phyloP scores from a whole-genome alignment of 805 yeast species.

The Sugiyamaella marilandica region DNA sequence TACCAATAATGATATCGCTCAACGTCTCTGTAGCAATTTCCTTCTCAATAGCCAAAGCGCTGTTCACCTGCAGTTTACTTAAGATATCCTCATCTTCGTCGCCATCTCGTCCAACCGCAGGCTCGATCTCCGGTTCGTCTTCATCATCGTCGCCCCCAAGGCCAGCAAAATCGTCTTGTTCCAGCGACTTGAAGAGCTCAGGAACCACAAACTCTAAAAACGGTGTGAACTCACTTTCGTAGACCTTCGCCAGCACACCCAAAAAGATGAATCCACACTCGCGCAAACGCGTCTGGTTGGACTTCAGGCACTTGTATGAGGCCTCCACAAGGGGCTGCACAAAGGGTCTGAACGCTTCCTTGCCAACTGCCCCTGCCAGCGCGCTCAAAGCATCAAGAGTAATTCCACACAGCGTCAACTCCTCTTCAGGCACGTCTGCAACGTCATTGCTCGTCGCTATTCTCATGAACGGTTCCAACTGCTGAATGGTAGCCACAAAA shows the following conservation, averaged over 20 bases:
- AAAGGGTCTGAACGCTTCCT: conserved; percentile 76
- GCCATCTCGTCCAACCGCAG: conserved; percentile 34
- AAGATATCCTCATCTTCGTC: conserved; percentile 58
- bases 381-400: conserved; percentile 92
- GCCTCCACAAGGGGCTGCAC: conserved; percentile 88
- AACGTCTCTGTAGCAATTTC: conserved; percentile 91
- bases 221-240: conserved; percentile 83
- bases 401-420: conserved; percentile 83
- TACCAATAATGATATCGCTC: conserved; percentile 82
- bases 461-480: conserved; percentile 59
- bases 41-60: conserved; percentile 93
- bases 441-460: conserved; percentile 34
- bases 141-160: conserved; percentile 36
- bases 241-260: conserved; percentile 90
- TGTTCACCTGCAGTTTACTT: conserved; percentile 78
- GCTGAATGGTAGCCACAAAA: conserved; percentile 74
- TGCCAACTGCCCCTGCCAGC: conserved; percentile 95
- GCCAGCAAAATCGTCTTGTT: conserved; percentile 69
- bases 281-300: conserved; percentile 79
- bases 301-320: conserved; percentile 70
- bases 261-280: conserved; percentile 93
- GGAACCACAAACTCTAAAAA: conserved; percentile 82
- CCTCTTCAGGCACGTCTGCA: conserved; percentile 74
- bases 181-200: conserved; percentile 73
- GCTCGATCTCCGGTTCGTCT: conserved; percentile 43